These are phyloP conservation scores for Avena sativa DNA, from an alignment of 176 grass and related monocot genomes.

Conservation along the genomic window DNA sequence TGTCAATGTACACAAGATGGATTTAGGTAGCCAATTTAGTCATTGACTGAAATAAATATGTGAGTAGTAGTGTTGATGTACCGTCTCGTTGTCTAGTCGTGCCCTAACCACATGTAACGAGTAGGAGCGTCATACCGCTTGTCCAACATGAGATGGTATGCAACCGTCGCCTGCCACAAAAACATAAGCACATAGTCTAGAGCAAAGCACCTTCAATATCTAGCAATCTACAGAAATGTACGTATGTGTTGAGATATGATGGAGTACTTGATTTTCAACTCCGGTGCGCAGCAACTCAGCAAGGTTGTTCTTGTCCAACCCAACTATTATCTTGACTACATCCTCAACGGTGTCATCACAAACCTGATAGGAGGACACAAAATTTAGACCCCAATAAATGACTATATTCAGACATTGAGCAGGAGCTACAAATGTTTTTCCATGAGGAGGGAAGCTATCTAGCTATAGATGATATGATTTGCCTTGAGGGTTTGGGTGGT, in stretches of 20 bases:
- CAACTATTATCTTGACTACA: constrained; percentile 39
- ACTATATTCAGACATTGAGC: not conserved
- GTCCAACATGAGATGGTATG: constrained; percentile 66
- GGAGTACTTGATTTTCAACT: constrained; percentile 37
- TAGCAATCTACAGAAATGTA: not conserved
- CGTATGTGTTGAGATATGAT: not conserved
- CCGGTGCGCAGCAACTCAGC: constrained; percentile 50
- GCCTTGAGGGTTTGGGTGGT: constrained; percentile 44
- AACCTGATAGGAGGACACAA: constrained; percentile 29
- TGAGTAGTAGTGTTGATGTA: not conserved
- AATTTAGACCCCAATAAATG: not conserved
- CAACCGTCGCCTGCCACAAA: constrained; percentile 55
- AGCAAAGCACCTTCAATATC: not conserved
- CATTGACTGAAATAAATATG: not conserved
- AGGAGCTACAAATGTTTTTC: not conserved
- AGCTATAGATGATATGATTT: not conserved
- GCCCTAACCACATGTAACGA: constrained; percentile 42
- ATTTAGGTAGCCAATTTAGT: not conserved
- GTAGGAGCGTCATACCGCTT: constrained; percentile 46
- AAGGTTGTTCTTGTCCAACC: constrained; percentile 59
- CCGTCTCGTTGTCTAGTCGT: constrained; percentile 35
- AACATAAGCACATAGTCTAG: not conserved
- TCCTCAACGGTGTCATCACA: constrained; percentile 53
- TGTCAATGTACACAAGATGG: not conserved
- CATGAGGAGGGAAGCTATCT: not conserved